These are phyloP conservation scores for Tetrapisispora phaffii DNA, from an alignment of 805 yeast species.

Conservation along the genomic window DNA sequence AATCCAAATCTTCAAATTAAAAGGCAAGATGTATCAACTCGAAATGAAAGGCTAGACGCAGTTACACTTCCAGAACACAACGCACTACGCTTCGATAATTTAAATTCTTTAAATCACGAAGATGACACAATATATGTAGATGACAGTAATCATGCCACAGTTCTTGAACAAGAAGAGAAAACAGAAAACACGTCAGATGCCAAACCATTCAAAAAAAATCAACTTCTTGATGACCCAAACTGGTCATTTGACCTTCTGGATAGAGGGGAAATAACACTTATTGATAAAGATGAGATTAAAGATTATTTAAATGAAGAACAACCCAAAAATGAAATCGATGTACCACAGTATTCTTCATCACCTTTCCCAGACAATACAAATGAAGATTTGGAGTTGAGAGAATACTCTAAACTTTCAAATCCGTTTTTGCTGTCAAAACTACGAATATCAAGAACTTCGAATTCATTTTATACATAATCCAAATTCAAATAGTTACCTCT, in stretches of 20 bases:
- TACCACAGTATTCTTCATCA: not conserved
- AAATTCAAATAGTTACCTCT: too few relatives aligned
- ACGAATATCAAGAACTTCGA: constrained; percentile 19
- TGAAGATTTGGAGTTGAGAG: constrained; percentile 1
- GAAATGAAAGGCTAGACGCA: too few relatives aligned
- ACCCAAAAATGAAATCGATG: not conserved
- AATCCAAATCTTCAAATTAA: too few relatives aligned
- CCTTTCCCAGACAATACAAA: not conserved
- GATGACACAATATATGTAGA: too few relatives aligned
- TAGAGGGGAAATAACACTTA: not conserved
- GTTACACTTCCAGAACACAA: too few relatives aligned
- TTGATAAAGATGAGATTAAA: not conserved
- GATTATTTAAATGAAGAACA: not conserved
- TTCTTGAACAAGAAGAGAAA: not conserved
- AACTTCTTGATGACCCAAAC: not conserved
- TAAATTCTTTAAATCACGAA: too few relatives aligned
- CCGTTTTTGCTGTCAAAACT: constrained; percentile 10
- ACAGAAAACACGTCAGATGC: not conserved
- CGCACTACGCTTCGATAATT: too few relatives aligned
- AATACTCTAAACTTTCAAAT: not conserved
- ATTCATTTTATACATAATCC: not conserved
- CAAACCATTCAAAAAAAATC: not conserved
- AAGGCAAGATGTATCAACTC: too few relatives aligned
- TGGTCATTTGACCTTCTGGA: constrained; percentile 1
- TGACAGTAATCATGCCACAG: not conserved